A percentile compares a stretch with the other conserved stretches of the same genome.
phyloP scores from a whole-genome alignment of 495 filamentous ascomycete species.

The Hypomontagnella submonticulosa region DNA sequence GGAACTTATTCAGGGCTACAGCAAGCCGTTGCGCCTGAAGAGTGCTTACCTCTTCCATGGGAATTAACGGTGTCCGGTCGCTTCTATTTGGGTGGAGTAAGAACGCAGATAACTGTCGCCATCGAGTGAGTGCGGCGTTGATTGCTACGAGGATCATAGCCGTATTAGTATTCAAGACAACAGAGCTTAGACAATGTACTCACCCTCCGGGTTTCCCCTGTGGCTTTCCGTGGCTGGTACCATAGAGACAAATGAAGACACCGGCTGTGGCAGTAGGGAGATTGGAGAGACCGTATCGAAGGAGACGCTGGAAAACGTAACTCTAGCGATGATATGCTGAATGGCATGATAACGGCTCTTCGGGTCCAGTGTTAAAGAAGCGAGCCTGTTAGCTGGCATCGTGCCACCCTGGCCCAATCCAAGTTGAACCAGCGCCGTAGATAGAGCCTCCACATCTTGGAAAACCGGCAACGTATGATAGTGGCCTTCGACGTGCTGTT shows the following conservation, averaged over 20 bases:
- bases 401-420: slow-evolving; percentile 37
- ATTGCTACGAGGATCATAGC: slow-evolving; percentile 30
- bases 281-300: slow-evolving; percentile 36
- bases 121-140: slow-evolving; percentile 47
- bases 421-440: slow-evolving; percentile 38
- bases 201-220: slow-evolving; percentile 29
- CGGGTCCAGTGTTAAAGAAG: slow-evolving; percentile 44
- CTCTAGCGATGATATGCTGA: slow-evolving; percentile 48
- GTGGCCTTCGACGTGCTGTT: slow-evolving; percentile 50
- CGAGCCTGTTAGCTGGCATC: slow-evolving; percentile 29
- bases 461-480: slow-evolving; percentile 48
- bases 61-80: slow-evolving; percentile 47
- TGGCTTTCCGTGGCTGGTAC: slow-evolving; percentile 39
- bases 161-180: slow-evolving; percentile 10
- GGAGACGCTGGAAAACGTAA: slow-evolving; percentile 49
- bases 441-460: slow-evolving; percentile 31
- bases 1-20: slow-evolving; percentile 44
- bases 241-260: slow-evolving; percentile 47
- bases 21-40: slow-evolving; percentile 46
- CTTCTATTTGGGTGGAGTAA: slow-evolving; percentile 49
- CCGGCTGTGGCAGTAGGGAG: slow-evolving; percentile 49
- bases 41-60: slow-evolving; percentile 41
- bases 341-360: slow-evolving; percentile 45
- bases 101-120: slow-evolving; percentile 53
- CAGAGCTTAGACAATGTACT: not conserved